phyloP scores from a whole-genome alignment of 306 rosid genomes.

The Luffa acutangula region DNA sequence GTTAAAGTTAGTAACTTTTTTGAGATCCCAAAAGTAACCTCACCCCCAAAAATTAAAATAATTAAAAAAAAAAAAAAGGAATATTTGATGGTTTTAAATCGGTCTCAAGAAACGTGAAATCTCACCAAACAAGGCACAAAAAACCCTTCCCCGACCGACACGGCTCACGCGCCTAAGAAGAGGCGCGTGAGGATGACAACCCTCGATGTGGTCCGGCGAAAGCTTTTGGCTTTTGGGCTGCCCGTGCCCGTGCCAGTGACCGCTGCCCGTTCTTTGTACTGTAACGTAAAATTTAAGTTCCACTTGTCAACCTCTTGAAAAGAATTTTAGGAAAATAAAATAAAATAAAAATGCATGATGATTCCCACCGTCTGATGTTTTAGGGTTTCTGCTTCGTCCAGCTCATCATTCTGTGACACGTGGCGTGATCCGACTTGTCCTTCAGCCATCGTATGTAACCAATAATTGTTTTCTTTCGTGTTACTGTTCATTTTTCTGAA shows the following conservation, averaged over 20 bases:
- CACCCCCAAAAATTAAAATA: background rate
- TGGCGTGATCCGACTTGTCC: background rate
- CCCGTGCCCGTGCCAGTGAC: background rate
- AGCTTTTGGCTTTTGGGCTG: conserved; percentile 1
- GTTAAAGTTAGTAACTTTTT: background rate
- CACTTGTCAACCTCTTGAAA: background rate
- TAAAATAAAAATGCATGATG: background rate
- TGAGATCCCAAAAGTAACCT: background rate
- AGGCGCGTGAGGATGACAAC: background rate
- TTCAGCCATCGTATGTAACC: background rate
- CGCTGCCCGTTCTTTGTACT: background rate
- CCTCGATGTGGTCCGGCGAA: background rate
- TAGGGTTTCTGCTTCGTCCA: background rate
- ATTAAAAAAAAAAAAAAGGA: background rate
- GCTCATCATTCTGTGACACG: background rate
- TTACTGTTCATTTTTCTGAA: background rate
- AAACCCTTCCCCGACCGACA: background rate
- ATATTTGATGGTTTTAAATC: background rate
- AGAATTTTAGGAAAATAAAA: background rate
- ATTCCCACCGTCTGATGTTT: background rate
- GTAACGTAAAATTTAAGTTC: conserved; percentile 19
- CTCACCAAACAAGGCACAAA: conserved; percentile 2
- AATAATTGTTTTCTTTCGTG: background rate
- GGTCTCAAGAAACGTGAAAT: background rate
- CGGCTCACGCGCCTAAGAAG: background rate